Evolutionary conservation across 139 green algal species (phyloP).

Genomic region (Chlorella sorokiniana): DNA sequence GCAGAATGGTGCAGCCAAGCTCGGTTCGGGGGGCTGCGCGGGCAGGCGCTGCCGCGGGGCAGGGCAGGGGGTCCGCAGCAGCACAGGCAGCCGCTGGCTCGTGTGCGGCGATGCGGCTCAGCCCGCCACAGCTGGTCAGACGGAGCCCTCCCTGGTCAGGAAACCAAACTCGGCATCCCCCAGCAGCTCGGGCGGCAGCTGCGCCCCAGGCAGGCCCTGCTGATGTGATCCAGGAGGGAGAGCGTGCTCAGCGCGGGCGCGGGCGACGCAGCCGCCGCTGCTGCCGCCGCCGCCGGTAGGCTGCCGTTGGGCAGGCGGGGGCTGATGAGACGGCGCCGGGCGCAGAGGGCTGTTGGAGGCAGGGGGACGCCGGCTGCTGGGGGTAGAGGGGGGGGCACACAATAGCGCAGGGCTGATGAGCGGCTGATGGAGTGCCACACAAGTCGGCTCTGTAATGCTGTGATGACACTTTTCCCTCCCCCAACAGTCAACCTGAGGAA

Average conservation of each 20-base stretch:
- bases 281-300: constrained; percentile 11
- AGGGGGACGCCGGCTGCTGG: background rate
- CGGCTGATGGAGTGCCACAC: background rate
- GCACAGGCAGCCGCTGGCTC: too few species aligned
- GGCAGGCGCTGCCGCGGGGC: too few species aligned
- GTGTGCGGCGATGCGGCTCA: too few species aligned
- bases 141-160: too few species aligned
- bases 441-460: background rate
- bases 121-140: too few species aligned
- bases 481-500: too few species aligned
- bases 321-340: background rate
- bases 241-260: background rate
- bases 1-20: too few species aligned
- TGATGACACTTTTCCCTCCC: background rate
- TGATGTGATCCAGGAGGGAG: constrained; percentile 51
- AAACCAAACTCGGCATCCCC: constrained; percentile 48
- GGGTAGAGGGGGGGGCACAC: background rate
- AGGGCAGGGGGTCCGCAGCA: too few species aligned
- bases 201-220: constrained; percentile 40
- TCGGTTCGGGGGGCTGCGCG: too few species aligned
- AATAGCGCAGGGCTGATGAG: too few species aligned
- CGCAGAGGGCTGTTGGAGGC: constrained; percentile 4
- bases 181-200: constrained; percentile 42
- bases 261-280: background rate
- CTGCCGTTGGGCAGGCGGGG: constrained; percentile 27